Evolutionary conservation across 2,329 filamentous ascomycete species (phyloP).

Genomic region (Nectriaceae sp.): DNA sequence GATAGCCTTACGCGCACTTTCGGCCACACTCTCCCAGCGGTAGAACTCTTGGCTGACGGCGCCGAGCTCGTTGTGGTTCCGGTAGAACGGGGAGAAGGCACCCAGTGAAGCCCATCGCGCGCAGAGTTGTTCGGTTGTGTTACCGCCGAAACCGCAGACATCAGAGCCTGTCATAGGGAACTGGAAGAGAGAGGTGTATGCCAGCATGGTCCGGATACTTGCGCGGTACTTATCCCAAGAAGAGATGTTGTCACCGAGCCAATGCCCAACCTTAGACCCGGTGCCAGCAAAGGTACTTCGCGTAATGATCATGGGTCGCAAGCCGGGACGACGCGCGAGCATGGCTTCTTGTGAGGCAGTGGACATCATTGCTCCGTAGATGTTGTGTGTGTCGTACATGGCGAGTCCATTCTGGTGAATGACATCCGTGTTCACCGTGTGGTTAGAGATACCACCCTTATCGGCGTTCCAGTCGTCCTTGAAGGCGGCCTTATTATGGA

Average conservation of each 20-base stretch:
- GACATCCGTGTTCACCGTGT: conserved; percentile 75
- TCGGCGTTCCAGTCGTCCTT: conserved; percentile 44
- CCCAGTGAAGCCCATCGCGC: conserved; percentile 69
- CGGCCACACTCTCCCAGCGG: conserved; percentile 63
- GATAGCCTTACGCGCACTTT: conserved; percentile 68
- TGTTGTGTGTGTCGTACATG: conserved; percentile 81
- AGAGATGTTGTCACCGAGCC: conserved; percentile 76
- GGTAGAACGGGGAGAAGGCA: conserved; percentile 72
- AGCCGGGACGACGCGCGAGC: conserved; percentile 60
- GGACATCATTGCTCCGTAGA: conserved; percentile 74
- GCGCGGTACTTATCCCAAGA: conserved; percentile 75
- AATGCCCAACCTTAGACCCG: conserved; percentile 77
- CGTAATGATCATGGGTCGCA: conserved; percentile 82
- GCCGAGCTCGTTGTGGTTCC: conserved; percentile 62
- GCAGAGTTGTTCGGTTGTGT: conserved; percentile 65
- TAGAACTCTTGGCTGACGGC: conserved; percentile 66
- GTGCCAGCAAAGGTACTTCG: conserved; percentile 79
- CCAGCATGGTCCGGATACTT: conserved; percentile 76
- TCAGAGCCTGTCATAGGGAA: conserved; percentile 72
- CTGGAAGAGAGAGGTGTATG: conserved; percentile 69
- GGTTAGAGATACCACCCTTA: conserved; percentile 57
- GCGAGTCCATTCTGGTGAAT: conserved; percentile 71
- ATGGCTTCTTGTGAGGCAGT: conserved; percentile 77
- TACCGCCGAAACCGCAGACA: conserved; percentile 72
- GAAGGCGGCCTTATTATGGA: conserved; percentile 69